Evolutionary conservation across 179 eudicot species (phyloP).

Genomic region (Heliamphora pulchella): DNA sequence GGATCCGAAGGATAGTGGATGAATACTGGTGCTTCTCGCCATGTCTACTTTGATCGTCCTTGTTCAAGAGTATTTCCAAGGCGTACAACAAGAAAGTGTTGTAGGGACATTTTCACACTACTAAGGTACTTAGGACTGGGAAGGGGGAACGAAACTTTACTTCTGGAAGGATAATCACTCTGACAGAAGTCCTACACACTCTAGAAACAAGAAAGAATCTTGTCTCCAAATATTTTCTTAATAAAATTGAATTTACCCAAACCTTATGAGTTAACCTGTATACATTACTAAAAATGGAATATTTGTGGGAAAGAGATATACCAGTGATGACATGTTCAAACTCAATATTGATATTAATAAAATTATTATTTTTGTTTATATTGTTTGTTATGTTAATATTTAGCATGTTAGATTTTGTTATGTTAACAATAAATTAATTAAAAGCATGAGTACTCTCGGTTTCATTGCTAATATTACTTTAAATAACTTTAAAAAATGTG

Average conservation of each 20-base stretch:
- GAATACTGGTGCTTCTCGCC: slow-evolving; percentile 16
- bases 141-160: slow-evolving; percentile 7
- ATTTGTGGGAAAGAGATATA: slow-evolving; percentile 15
- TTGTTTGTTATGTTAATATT: slow-evolving; percentile 11
- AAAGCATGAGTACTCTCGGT: slow-evolving; percentile 10
- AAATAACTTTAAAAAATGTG: slow-evolving; percentile 14
- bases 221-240: slow-evolving; percentile 12
- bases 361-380: background rate
- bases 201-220: slow-evolving; percentile 10
- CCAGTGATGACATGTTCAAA: slow-evolving; percentile 16
- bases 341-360: slow-evolving; percentile 13
- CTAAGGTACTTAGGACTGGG: slow-evolving; percentile 1
- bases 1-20: slow-evolving; percentile 20
- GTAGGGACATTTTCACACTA: slow-evolving; percentile 10
- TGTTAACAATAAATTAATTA: background rate
- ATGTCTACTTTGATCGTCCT: slow-evolving; percentile 6
- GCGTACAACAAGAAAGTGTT: slow-evolving; percentile 15
- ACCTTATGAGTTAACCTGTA: slow-evolving; percentile 3
- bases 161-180: background rate
- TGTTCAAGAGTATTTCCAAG: slow-evolving; percentile 8
- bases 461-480: background rate
- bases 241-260: slow-evolving; percentile 16
- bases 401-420: slow-evolving; percentile 13
- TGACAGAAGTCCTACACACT: slow-evolving; percentile 12
- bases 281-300: slow-evolving; percentile 8